Base-by-base conservation (phyloP, 202 grass and related monocot genomes). In the Panicum hallii region DNA sequence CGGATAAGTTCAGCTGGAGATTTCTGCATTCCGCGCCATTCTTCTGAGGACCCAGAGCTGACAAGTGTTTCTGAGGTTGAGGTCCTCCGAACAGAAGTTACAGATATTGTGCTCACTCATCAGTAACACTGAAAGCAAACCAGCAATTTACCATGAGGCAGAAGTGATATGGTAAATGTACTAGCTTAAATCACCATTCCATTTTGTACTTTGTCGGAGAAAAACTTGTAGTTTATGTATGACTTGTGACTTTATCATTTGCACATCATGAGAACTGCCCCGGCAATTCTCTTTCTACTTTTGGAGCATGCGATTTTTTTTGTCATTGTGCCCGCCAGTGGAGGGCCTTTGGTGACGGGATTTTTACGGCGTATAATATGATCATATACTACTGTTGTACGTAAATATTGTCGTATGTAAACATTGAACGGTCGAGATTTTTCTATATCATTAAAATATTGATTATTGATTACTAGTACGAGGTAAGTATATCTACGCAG, bases 1-100 rank as follows among this genome's bases (percentile, higher is more conserved):
- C 66, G 67, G 47, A 42, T 67, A 38, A 78, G 67, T 71, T 87
- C 83, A 2, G 70, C 36, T 61, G 92, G 85, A 75, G 89, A 90
- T 67, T 62, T 83, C 23, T 70, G 79, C 32, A 74, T 73, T 66
- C 7, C 22, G 63, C 50, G 76, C 42, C 20, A 67, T 34, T 78
- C 65, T 53, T 74, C 83, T 54, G 34, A 67, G 50, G 61, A 61
- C n/a, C 34, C 10, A 12, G 76, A 70, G 63, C 66, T 78, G 64
- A 75, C 56, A 57, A 66, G 78, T 50, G 79, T 55, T 56, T 53
- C 76, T 38, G 76, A 87, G 70, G 66, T 90, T 49, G 76, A 89
- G 48, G 16, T 65, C 34, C 50, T 89, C 11, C 40, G 16, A 66
- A 44, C 68, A 53, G 69, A 81, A 71, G 63, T 88, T 38, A 28